These are phyloP conservation scores for Xylariaceae sp. DNA, from an alignment of 2,329 filamentous ascomycete species.

Conservation along the genomic window DNA sequence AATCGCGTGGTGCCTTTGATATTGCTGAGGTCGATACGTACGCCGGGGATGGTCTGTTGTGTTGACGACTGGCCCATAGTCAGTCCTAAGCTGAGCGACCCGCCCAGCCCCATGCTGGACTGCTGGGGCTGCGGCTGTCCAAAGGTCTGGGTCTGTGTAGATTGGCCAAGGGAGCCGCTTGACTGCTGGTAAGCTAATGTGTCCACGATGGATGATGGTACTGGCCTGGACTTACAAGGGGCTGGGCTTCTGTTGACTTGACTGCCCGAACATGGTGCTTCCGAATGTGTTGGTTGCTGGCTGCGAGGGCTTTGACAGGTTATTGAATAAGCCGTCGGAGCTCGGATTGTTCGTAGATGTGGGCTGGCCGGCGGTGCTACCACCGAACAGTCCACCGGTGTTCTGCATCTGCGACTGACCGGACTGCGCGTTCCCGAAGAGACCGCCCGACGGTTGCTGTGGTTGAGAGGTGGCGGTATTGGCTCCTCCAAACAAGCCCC, in stretches of 20 bases:
- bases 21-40: slow-evolving; percentile 77
- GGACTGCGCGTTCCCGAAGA: slow-evolving; percentile 29
- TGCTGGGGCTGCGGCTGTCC: slow-evolving; percentile 31
- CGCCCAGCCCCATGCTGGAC: slow-evolving; percentile 27
- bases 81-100: slow-evolving; percentile 38
- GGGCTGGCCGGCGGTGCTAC: slow-evolving; percentile 20
- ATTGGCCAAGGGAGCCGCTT: slow-evolving; percentile 27
- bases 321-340: slow-evolving; percentile 25
- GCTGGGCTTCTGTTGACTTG: slow-evolving; percentile 30
- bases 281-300: slow-evolving; percentile 16
- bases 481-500: slow-evolving; percentile 26
- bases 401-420: slow-evolving; percentile 21
- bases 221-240: slow-evolving; percentile 36
- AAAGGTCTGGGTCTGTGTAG: slow-evolving; percentile 24
- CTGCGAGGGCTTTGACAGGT: slow-evolving; percentile 23
- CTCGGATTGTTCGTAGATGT: slow-evolving; percentile 14
- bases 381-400: slow-evolving; percentile 32
- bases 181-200: slow-evolving; percentile 8
- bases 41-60: slow-evolving; percentile 66
- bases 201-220: not conserved
- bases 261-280: slow-evolving; percentile 24
- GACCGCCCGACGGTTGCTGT: slow-evolving; percentile 20
- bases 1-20: slow-evolving; percentile 88
- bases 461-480: slow-evolving; percentile 25
- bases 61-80: slow-evolving; percentile 54